Percentiles rank a stretch among this genome's conserved stretches.
phyloP scores from a whole-genome alignment of 163 green algal genomes.

The Volvox carteri region DNA sequence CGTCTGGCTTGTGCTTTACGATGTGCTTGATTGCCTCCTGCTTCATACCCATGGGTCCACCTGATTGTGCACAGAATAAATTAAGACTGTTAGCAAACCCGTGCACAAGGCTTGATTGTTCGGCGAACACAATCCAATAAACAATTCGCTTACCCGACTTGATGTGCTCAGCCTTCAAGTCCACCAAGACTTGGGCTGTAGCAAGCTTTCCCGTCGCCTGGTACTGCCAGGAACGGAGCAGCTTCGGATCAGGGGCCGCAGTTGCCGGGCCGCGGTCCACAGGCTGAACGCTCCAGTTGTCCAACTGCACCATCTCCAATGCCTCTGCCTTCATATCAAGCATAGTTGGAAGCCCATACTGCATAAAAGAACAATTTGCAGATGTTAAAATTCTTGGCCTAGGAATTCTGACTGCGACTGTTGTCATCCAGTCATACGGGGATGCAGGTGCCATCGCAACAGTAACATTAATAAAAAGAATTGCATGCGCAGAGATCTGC shows the following conservation, averaged over 20 bases:
- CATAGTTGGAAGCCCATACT: constrained; percentile 25
- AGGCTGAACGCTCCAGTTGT: constrained; percentile 62
- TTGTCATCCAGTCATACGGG: no score
- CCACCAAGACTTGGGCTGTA: constrained; percentile 58
- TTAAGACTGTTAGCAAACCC: no score
- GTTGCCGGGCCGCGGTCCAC: constrained; percentile 61
- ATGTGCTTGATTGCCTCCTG: constrained; percentile 72
- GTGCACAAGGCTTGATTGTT: no score
- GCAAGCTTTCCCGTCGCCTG: constrained; percentile 64
- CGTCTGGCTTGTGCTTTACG: constrained; percentile 72
- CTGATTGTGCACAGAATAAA: constrained; percentile 40
- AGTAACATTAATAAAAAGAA: no score
- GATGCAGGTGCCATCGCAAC: no score
- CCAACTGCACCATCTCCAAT: constrained; percentile 56
- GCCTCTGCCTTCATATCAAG: constrained; percentile 61
- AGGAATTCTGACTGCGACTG: no score
- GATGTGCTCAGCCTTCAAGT: constrained; percentile 65
- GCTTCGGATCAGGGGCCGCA: constrained; percentile 24
- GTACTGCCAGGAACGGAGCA: constrained; percentile 71
- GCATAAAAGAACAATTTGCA: not conserved
- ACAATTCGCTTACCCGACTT: constrained; percentile 52
- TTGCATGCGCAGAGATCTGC: no score
- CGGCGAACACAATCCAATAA: not conserved
- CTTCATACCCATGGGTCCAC: constrained; percentile 68
- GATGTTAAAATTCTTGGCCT: no score